Evolutionary conservation across 129 eudicot genomes (phyloP).

Genomic region (sunflower (Helianthus annuus)): HanXRQr2.0-SUNRISE NC_035441.2:137718839-137719338

Average conservation of each 20-base stretch:
- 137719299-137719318: no score
- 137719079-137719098: background rate
- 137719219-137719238: slow-evolving; percentile 22
- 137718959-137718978: no score
- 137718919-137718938: no score
- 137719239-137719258: slow-evolving; percentile 32
- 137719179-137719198: slow-evolving; percentile 26
- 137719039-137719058: no score
- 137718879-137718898: no score
- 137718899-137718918: no score
- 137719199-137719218: slow-evolving; percentile 23
- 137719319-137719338: no score
- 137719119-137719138: slow-evolving; percentile 4
- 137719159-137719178: slow-evolving; percentile 20
- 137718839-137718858: no score
- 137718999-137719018: background rate
- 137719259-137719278: slow-evolving; percentile 43
- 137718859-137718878: no score
- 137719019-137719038: background rate
- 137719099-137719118: background rate
- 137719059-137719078: background rate
- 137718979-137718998: no score
- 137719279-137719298: slow-evolving; percentile 22
- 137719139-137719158: slow-evolving; percentile 23
- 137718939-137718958: no score